Conservation (phyloP, 2,329 filamentous ascomycete genomes). For the Aspergillus ruber region DNA sequence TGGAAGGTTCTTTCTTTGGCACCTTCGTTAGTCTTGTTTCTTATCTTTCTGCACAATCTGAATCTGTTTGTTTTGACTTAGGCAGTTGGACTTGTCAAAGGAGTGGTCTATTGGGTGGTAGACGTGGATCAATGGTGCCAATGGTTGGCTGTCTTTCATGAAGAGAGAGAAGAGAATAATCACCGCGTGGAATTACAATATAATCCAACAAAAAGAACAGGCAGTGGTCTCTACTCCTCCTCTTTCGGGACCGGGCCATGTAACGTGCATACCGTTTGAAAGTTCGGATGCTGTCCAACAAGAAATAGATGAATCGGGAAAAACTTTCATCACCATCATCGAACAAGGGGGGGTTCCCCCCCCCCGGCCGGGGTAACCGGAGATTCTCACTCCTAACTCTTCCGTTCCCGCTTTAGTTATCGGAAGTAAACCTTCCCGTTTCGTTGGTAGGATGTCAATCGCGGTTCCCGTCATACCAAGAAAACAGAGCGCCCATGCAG, state of each 20-base stretch:
- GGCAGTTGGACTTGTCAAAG: constrained; percentile 7
- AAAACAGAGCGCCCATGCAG: constrained; percentile 21
- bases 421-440: constrained; percentile 12
- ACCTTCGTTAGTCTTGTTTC: too few species aligned
- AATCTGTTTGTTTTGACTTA: not conserved
- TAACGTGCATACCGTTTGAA: not conserved
- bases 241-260: not conserved
- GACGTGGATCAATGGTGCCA: too few species aligned
- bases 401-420: constrained; percentile 4
- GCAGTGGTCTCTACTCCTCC: too few species aligned
- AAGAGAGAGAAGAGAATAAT: not conserved
- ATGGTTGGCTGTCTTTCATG: constrained; percentile 1
- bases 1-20: constrained; percentile 27
- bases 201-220: too few species aligned
- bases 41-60: constrained; percentile 4
- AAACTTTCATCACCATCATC: not conserved
- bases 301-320: not conserved
- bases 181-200: too few species aligned
- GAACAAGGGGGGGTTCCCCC: not conserved
- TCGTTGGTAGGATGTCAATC: constrained; percentile 18
- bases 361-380: not conserved
- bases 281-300: not conserved
- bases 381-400: not conserved
- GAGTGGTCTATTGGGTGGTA: constrained; percentile 7
- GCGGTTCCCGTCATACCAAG: constrained; percentile 22